phyloP scores from a whole-genome alignment of 2,329 filamentous ascomycete species.

The Dothideomycetidae sp. region DNA sequence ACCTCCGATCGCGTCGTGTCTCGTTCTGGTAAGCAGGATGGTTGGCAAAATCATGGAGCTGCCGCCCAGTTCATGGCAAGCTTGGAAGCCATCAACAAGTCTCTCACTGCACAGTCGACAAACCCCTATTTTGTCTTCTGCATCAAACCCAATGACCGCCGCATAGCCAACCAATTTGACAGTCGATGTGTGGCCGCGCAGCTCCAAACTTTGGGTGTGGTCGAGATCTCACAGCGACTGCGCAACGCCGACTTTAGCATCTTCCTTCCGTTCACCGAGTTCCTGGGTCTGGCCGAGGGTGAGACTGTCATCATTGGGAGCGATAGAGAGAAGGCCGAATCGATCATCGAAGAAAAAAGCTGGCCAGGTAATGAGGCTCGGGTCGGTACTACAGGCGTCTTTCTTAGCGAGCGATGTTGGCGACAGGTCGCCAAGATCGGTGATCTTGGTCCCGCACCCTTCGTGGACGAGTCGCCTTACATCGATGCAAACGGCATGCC shows the following conservation, averaged over 20 bases:
- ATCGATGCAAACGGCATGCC: constrained; percentile 47
- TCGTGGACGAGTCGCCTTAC: constrained; percentile 41
- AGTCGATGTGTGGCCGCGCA: constrained; percentile 95
- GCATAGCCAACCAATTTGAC: constrained; percentile 97
- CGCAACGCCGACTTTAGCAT: constrained; percentile 89
- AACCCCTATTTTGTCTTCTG: constrained; percentile 97
- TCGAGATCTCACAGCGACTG: constrained; percentile 87
- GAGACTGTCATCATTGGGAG: constrained; percentile 80
- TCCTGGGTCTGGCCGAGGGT: constrained; percentile 72
- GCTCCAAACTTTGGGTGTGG: constrained; percentile 88
- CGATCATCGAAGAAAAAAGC: constrained; percentile 78
- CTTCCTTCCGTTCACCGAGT: constrained; percentile 91
- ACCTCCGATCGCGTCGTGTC: constrained; percentile 25
- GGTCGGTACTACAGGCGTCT: constrained; percentile 83
- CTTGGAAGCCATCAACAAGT: constrained; percentile 80
- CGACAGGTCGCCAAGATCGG: constrained; percentile 68
- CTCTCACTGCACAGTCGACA: constrained; percentile 63
- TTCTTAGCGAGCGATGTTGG: constrained; percentile 93
- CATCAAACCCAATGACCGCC: constrained; percentile 87
- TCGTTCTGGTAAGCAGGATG: constrained; percentile 25
- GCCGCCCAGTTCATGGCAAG: constrained; percentile 84
- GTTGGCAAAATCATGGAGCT: constrained; percentile 59
- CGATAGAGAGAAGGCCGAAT: constrained; percentile 80
- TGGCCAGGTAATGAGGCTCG: constrained; percentile 89
- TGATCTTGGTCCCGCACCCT: constrained; percentile 43